phyloP scores from a whole-genome alignment of 306 rosid genomes.

The Pueraria montana region DNA sequence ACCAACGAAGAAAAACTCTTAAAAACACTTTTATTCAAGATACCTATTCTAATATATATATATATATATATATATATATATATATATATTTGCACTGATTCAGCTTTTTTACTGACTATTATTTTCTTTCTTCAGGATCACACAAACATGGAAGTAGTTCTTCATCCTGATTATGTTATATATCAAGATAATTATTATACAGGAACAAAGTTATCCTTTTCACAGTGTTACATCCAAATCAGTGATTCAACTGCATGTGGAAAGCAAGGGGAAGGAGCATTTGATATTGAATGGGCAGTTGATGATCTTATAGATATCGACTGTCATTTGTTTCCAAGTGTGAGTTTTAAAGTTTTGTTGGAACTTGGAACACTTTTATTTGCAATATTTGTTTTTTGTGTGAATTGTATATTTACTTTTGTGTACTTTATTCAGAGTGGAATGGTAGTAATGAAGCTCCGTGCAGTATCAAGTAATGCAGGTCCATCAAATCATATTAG shows the following conservation, averaged over 20 bases:
- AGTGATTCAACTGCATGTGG: slow-evolving; percentile 51
- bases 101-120: neutral
- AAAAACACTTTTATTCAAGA: no score
- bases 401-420: slow-evolving; percentile 43
- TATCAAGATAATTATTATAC: slow-evolving; percentile 66
- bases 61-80: no score
- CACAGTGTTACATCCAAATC: slow-evolving; percentile 61
- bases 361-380: neutral
- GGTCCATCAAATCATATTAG: slow-evolving; percentile 44
- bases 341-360: slow-evolving; percentile 53
- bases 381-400: slow-evolving; percentile 13
- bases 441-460: slow-evolving; percentile 62
- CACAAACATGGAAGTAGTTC: slow-evolving; percentile 59
- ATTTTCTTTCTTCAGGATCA: slow-evolving; percentile 59
- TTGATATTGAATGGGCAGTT: slow-evolving; percentile 59
- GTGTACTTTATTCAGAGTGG: slow-evolving; percentile 60
- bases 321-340: slow-evolving; percentile 65
- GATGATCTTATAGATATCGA: slow-evolving; percentile 62
- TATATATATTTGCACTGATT: neutral
- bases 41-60: no score
- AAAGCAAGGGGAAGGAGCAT: slow-evolving; percentile 40
- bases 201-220: slow-evolving; percentile 61
- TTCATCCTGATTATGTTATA: slow-evolving; percentile 74
- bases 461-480: slow-evolving; percentile 54
- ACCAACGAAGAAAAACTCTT: no score